Base-by-base conservation (phyloP, 2,329 filamentous ascomycete species). In the Aspergillus glaucus region DNA sequence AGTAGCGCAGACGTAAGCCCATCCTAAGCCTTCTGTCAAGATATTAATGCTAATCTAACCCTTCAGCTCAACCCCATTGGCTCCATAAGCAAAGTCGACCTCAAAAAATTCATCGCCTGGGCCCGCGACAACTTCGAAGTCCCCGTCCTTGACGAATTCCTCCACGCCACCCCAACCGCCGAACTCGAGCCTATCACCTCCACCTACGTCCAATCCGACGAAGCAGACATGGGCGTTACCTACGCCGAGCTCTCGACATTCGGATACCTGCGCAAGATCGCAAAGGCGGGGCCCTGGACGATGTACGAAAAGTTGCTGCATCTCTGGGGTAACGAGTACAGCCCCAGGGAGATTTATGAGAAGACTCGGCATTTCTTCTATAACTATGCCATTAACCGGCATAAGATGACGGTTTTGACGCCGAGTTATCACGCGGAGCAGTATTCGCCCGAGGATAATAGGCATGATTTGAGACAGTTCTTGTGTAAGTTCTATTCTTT, bases 61-160 rank as follows among this genome's bases (percentile, higher is more conserved):
- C 37, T 6, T 3, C 44, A 61, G 69, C 68, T 63, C 28, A 69
- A 66, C 50, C 67, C 63, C 6, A 70, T 71, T 49, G 70, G 75
- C 21, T 68, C 67, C 9, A 79, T 83, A 49, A 76, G 73, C 49
- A 89, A 88, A 65, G 80, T 75, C 2, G 86, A 90, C 57, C 71
- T 88, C 1, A 87, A 86, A 64, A 69, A 77, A 8, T 89, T 91
- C 68, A 86, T 89, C 50, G 71, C 69, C n/a, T 89, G 80, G 76
- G 79, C 82, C 2, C 66, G 73, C 46, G 69, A 63, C 15, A 69
- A 76, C 32, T 88, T 86, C 59, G 65, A 77, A 4, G 67, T 91
- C 1, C 82, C 84, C 0, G 79, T 86, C 46, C 76, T 89, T 1
- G 66, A 80, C 8, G 75, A 80, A 8, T 91, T 90, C 69, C 66